Evolutionary conservation across 805 yeast genomes (phyloP).

Genomic region (Saccharomycopsis babjevae): DNA sequence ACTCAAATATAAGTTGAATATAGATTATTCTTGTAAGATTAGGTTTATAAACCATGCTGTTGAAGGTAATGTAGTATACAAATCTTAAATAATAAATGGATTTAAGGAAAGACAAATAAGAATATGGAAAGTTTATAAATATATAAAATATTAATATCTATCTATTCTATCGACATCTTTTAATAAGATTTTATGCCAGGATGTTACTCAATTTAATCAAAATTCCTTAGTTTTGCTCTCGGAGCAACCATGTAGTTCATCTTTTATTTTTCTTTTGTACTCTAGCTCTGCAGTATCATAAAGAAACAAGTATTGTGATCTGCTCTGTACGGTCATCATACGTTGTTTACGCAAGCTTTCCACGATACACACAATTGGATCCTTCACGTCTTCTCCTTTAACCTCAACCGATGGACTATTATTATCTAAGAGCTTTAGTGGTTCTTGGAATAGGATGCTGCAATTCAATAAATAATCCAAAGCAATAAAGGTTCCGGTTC

Average conservation of each 20-base stretch:
- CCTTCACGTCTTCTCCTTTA: constrained; percentile 18
- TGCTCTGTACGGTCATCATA: constrained; percentile 40
- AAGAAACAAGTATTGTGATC: constrained; percentile 36
- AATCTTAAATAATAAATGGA: too few species aligned
- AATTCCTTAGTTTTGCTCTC: neutral
- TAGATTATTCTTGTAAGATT: too few species aligned
- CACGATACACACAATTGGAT: constrained; percentile 32
- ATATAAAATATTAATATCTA: too few species aligned
- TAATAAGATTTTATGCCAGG: neutral
- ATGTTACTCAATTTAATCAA: neutral
- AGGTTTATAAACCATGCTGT: too few species aligned
- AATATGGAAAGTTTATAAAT: too few species aligned
- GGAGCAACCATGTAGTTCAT: neutral
- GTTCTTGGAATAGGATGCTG: constrained; percentile 6
- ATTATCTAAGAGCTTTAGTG: neutral
- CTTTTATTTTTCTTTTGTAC: constrained; percentile 3
- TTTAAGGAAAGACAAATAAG: too few species aligned
- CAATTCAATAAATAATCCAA: constrained; percentile 39
- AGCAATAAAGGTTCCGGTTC: constrained; percentile 83
- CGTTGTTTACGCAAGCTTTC: constrained; percentile 35
- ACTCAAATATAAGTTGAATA: too few species aligned
- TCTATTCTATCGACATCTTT: neutral
- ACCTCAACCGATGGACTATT: neutral
- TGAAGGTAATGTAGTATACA: too few species aligned
- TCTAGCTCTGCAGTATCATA: constrained; percentile 28